phyloP scores from a whole-genome alignment of 176 grass and related monocot genomes.

The Rhynchospora tenuis region DNA sequence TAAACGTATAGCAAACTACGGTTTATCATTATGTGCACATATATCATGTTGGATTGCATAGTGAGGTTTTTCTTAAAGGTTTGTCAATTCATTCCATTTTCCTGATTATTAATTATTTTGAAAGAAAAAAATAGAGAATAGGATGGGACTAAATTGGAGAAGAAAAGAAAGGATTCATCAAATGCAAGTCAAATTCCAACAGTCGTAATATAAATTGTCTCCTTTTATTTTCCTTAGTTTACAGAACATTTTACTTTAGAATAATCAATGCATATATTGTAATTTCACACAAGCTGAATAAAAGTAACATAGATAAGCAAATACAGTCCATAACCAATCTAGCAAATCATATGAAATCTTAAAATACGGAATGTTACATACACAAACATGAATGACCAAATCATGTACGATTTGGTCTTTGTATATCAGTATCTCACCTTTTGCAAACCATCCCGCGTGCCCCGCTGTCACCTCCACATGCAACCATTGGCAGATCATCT shows the following conservation, averaged over 20 bases:
- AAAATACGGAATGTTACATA: not conserved
- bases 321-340: not conserved
- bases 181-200: not conserved
- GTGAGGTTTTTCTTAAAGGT: not conserved
- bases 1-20: not conserved
- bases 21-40: too few species aligned
- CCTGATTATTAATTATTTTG: not conserved
- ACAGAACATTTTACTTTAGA: too few species aligned
- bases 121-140: not conserved
- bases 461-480: slow-evolving; percentile 20
- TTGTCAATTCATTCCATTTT: not conserved
- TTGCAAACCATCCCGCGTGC: slow-evolving; percentile 26
- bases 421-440: slow-evolving; percentile 2
- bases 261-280: not conserved
- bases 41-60: too few species aligned
- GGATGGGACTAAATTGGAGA: not conserved
- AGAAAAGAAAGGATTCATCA: not conserved
- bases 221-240: not conserved
- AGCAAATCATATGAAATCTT: not conserved
- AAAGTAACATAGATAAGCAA: not conserved
- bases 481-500: slow-evolving; percentile 15
- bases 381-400: not conserved
- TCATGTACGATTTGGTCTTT: not conserved
- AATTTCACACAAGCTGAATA: not conserved
- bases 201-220: not conserved